Evolutionary conservation across 192 early-diverging fungal species (phyloP).

Genomic region (Powellomyces hirtus): DNA sequence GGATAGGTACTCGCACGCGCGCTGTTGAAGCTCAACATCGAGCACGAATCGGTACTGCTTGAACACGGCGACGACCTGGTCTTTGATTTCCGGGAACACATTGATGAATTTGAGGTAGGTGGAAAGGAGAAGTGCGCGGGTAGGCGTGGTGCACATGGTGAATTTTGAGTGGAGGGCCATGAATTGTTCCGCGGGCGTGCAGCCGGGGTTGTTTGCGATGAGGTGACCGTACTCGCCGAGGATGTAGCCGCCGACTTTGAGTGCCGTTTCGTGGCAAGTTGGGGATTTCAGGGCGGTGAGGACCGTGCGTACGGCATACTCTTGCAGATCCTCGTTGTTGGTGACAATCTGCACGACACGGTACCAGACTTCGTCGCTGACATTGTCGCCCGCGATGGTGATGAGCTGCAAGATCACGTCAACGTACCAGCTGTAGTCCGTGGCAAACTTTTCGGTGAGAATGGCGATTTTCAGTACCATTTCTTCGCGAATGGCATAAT

Average conservation of each 20-base stretch:
- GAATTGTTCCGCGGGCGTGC: constrained; percentile 91
- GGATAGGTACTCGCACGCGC: constrained; percentile 94
- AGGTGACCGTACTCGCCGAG: constrained; percentile 98
- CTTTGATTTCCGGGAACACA: constrained; percentile 96
- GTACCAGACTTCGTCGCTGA: constrained; percentile 97
- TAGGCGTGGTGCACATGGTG: constrained; percentile 70
- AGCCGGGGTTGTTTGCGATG: constrained; percentile 83
- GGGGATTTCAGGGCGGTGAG: constrained; percentile 79
- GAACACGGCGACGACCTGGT: constrained; percentile 80
- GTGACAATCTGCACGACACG: constrained; percentile 95
- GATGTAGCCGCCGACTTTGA: constrained; percentile 95
- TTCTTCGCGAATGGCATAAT: constrained; percentile 90
- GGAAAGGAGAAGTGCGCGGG: constrained; percentile 82
- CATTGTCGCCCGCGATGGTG: constrained; percentile 91
- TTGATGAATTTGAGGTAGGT: constrained; percentile 96
- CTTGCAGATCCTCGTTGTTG: constrained; percentile 92
- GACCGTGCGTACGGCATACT: constrained; percentile 85
- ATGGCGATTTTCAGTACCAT: constrained; percentile 99
- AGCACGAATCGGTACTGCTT: constrained; percentile 83
- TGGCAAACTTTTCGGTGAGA: constrained; percentile 95
- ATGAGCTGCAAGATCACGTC: constrained; percentile 97
- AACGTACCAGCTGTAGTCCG: constrained; percentile 98
- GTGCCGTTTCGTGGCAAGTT: constrained; percentile 90
- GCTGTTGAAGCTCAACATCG: constrained; percentile 95
- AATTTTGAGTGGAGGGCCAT: constrained; percentile 92